Evolutionary conservation across 2,329 filamentous ascomycete genomes (phyloP), one percentile per base, ranked within the genome.

Genomic region (Pyrenochaeta sp.): DNA sequence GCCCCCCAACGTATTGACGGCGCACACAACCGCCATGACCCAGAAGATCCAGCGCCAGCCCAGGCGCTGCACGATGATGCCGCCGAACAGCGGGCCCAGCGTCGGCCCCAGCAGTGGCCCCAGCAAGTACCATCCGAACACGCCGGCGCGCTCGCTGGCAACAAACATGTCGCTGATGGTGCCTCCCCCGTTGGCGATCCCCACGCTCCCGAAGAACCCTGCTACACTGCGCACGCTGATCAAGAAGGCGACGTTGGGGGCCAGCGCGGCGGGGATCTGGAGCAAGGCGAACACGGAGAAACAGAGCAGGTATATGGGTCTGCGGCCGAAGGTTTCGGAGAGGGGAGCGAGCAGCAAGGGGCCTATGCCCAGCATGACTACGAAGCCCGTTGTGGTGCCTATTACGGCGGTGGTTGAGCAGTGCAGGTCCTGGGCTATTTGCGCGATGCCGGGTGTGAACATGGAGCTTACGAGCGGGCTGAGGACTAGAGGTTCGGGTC

Each of bases 151-250:
- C 44, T 78, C 67, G 17, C 59, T 68, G 0, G 75, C 73, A 17
- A 68, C 53, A 41, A 79, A 81, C 76, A 80, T 80, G 39, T 80
- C 78, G 34, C 65, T 71, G n/a, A 80, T 76, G 0, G 74, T 79
- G 1, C 77, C 77, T 6, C 78, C 78, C 1, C 79, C 78, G 57
- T 78, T 79, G 0, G 77, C 75, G 32, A 79, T 74, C 0, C 75
- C 75, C 0, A 80, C 72, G 48, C 72, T 75, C 1, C 77, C 77
- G 53, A 79, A 80, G 60, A 80, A 79, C 4, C 77, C 77, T 2
- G 73, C 58, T 3, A 80, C 44, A 3, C 74, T 75, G 24, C 77
- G 65, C 28, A 78, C 64, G 1, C 67, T 68, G 26, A 80, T 74
- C 10, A 80, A 60, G 51, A 58, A 70, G 0, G 42, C 69, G 13